A percentile compares a stretch with the other conserved stretches of the same genome.
These are phyloP conservation scores for Lippia alba DNA, from an alignment of 305 asterid genomes.

Conservation along the genomic window DNA sequence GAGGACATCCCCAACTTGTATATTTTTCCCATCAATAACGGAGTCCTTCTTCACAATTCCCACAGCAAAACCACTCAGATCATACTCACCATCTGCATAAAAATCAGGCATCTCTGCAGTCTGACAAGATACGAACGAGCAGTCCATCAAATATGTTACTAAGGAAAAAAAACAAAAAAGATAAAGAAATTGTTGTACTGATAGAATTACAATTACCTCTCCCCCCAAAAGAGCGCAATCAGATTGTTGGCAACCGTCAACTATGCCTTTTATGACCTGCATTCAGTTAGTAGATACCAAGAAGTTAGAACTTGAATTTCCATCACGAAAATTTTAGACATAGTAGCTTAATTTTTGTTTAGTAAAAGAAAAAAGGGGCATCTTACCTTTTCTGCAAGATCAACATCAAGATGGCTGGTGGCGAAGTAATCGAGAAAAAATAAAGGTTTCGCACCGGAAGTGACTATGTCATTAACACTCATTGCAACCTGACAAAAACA, in stretches of 20 bases:
- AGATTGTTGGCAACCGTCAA: constrained; percentile 87
- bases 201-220: constrained; percentile 58
- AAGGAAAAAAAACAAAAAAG: neutral
- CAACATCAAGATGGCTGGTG: constrained; percentile 86
- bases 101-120: constrained; percentile 99
- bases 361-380: neutral
- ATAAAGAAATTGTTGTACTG: neutral
- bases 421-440: constrained; percentile 97
- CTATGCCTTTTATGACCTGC: constrained; percentile 95
- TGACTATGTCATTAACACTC: constrained; percentile 96
- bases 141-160: constrained; percentile 11
- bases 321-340: neutral
- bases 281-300: constrained; percentile 28
- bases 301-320: neutral
- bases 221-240: constrained; percentile 92
- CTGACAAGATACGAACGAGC: constrained; percentile 47
- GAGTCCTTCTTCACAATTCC: constrained; percentile 81
- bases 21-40: constrained; percentile 81
- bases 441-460: constrained; percentile 96
- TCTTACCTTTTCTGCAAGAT: constrained; percentile 90
- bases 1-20: constrained; percentile 72
- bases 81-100: constrained; percentile 91
- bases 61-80: constrained; percentile 93
- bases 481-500: constrained; percentile 76
- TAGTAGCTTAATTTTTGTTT: neutral